Evolutionary conservation across 2,329 filamentous ascomycete genomes (phyloP).

Genomic region (Botryotinia narcissicola): DNA sequence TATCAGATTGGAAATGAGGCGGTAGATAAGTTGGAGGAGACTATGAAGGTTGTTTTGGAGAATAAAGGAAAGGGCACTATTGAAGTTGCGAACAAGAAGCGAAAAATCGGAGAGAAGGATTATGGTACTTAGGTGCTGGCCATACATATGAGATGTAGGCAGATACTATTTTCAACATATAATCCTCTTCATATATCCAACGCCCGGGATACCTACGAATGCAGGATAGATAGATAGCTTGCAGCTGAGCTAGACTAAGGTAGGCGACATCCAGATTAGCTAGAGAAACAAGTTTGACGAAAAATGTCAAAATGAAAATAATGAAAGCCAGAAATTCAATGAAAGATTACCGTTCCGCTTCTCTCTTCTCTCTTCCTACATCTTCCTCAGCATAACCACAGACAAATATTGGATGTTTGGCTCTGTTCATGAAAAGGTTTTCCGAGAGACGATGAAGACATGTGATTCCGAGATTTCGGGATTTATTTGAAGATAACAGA

Average conservation of each 20-base stretch:
- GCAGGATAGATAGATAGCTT: background rate
- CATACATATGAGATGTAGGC: background rate
- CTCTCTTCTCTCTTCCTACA: background rate
- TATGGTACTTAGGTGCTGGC: constrained; percentile 33
- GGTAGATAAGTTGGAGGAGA: constrained; percentile 47
- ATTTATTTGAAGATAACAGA: background rate
- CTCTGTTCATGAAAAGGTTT: background rate
- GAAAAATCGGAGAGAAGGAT: constrained; percentile 34
- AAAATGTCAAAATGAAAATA: background rate
- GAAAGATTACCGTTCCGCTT: background rate
- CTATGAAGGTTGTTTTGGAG: constrained; percentile 43
- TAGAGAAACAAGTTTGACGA: background rate
- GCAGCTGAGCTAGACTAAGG: no score
- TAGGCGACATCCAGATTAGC: background rate
- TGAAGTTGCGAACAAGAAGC: constrained; percentile 19
- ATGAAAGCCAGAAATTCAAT: background rate
- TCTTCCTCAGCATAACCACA: background rate
- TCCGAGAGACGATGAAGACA: background rate
- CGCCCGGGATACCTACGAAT: background rate
- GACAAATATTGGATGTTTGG: background rate
- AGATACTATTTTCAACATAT: background rate
- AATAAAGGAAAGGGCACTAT: constrained; percentile 23
- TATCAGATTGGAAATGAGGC: constrained; percentile 67
- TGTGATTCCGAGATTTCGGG: background rate
- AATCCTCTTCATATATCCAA: background rate